phyloP scores from a whole-genome alignment of 441 rosid genomes.

The Populus trichocarpa region DNA sequence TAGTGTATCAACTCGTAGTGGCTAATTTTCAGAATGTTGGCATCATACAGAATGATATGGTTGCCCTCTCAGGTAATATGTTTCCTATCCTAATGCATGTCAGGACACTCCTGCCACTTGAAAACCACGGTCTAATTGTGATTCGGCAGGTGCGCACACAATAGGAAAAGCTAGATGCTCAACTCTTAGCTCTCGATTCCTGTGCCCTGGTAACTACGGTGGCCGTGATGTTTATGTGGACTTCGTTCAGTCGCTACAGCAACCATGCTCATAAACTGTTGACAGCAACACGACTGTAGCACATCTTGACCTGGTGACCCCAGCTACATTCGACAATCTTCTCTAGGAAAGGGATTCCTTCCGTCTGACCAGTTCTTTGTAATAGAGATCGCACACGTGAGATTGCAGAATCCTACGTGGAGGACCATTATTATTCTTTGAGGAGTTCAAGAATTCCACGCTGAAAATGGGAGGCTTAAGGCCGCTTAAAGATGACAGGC shows the following conservation, averaged over 20 bases:
- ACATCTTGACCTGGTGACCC: slow-evolving; percentile 68
- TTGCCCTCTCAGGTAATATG: slow-evolving; percentile 60
- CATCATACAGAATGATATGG: slow-evolving; percentile 61
- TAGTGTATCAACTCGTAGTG: slow-evolving; percentile 43
- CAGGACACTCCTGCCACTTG: background rate
- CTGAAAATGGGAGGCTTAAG: slow-evolving; percentile 59
- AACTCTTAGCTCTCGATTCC: slow-evolving; percentile 51
- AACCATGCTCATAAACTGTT: slow-evolving; percentile 40
- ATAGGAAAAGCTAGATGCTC: slow-evolving; percentile 80
- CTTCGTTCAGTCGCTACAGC: slow-evolving; percentile 65
- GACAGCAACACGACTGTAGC: slow-evolving; percentile 34
- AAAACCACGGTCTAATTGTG: background rate
- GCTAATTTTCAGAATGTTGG: slow-evolving; percentile 71
- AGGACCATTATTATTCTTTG: slow-evolving; percentile 53
- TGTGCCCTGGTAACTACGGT: slow-evolving; percentile 24
- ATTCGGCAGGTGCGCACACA: slow-evolving; percentile 63
- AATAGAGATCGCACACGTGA: slow-evolving; percentile 39
- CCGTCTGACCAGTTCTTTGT: slow-evolving; percentile 71
- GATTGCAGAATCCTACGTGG: slow-evolving; percentile 52
- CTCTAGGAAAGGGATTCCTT: slow-evolving; percentile 70
- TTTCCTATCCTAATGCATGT: background rate
- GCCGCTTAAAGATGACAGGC: slow-evolving; percentile 25
- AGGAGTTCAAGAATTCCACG: slow-evolving; percentile 69
- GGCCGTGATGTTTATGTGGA: slow-evolving; percentile 45
- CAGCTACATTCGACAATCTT: slow-evolving; percentile 76